Evolutionary conservation across 1,284 basidiomycete genomes (phyloP).

Genomic region (Marasmius oreades): DNA sequence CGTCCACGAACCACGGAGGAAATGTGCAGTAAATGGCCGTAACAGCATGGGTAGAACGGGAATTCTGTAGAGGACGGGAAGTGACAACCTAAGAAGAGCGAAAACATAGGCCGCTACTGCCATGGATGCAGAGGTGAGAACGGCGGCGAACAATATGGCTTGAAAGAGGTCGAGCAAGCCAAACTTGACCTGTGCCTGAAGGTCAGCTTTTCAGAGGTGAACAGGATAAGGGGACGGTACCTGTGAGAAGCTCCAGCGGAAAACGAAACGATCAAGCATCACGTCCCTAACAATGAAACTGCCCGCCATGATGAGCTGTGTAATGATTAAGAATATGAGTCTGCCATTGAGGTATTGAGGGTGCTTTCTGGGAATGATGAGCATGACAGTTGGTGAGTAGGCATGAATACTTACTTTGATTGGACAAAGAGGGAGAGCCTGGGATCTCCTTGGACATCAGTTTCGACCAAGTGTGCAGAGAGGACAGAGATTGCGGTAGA

Average conservation of each 20-base stretch:
- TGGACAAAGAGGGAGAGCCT: constrained; percentile 55
- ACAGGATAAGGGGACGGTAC: constrained; percentile 11
- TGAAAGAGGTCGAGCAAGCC: constrained; percentile 30
- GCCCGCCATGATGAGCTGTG: constrained; percentile 44
- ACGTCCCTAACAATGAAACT: constrained; percentile 50
- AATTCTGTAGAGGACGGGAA: constrained; percentile 51
- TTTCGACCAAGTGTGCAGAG: constrained; percentile 31
- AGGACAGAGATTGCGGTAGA: constrained; percentile 39
- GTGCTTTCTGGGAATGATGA: constrained; percentile 48
- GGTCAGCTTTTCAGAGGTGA: background rate
- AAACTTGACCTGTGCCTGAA: constrained; percentile 16
- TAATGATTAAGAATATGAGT: constrained; percentile 51
- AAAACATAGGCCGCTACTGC: constrained; percentile 40
- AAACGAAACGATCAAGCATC: constrained; percentile 55
- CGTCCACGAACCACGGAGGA: constrained; percentile 55
- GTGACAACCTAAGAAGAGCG: constrained; percentile 36
- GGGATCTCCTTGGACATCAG: constrained; percentile 30
- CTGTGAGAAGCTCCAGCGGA: constrained; percentile 36
- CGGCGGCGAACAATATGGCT: constrained; percentile 32
- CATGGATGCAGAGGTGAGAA: constrained; percentile 39
- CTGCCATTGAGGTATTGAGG: constrained; percentile 67
- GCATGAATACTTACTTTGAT: constrained; percentile 46
- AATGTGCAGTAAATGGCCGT: constrained; percentile 59
- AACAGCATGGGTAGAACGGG: constrained; percentile 48
- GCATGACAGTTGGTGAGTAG: background rate